Percentiles rank a stretch among this genome's conserved stretches.
Conservation (phyloP, 2,329 filamentous ascomycete genomes). For the Cladosporium cucumerinum region DNA sequence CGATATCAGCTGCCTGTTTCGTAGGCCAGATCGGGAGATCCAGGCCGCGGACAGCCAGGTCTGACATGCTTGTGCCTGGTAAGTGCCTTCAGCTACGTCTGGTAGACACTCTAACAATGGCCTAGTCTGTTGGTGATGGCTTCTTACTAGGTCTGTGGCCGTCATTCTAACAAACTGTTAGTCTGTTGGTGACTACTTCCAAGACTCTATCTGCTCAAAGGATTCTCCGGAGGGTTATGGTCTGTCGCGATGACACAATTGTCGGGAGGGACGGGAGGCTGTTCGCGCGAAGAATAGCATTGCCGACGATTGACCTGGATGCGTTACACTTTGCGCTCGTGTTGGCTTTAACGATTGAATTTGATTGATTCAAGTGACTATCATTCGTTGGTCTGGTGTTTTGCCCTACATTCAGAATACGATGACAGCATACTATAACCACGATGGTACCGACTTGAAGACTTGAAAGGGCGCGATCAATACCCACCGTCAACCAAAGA, state of each 20-base stretch:
- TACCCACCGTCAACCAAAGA: neutral
- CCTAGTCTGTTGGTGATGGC: neutral
- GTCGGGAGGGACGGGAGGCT: neutral
- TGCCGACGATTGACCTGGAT: neutral
- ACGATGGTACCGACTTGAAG: neutral
- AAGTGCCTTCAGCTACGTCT: neutral
- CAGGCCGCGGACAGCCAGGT: neutral
- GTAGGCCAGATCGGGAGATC: neutral
- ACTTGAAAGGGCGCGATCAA: neutral
- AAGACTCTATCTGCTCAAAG: neutral
- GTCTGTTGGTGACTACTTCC: neutral
- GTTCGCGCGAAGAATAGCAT: neutral
- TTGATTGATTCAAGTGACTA: neutral
- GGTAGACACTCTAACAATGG: neutral
- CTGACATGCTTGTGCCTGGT: neutral
- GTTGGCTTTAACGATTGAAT: neutral
- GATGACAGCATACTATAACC: neutral
- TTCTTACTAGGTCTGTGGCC: neutral
- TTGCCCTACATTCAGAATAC: neutral
- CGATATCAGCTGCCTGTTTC: neutral
- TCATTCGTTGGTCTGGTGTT: neutral
- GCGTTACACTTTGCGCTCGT: neutral
- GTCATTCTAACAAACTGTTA: neutral
- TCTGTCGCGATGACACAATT: neutral
- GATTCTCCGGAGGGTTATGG: conserved; percentile 5